Conservation (phyloP, 768 basidiomycete species). For the Ramaria sp. region DNA sequence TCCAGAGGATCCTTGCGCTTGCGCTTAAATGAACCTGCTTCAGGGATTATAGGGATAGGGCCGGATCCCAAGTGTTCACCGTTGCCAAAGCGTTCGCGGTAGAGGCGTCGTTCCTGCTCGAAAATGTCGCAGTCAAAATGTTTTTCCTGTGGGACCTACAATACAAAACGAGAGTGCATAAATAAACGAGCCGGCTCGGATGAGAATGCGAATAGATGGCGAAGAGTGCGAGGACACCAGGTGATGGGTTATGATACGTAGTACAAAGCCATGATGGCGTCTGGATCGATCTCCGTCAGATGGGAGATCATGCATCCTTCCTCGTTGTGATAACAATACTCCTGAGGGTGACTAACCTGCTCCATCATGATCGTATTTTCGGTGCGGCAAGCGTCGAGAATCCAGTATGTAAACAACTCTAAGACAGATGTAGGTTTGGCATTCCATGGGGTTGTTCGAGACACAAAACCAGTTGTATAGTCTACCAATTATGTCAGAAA, state of each 20-base stretch:
- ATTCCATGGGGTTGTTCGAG: not conserved
- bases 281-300: not conserved
- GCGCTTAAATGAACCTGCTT: not conserved
- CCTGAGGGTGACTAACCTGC: not conserved
- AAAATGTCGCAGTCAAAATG: not conserved
- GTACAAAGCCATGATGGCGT: not conserved
- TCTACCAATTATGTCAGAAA: not conserved
- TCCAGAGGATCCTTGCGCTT: not conserved
- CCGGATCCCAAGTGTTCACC: not conserved
- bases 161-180: not conserved
- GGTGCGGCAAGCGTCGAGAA: not conserved
- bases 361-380: not conserved
- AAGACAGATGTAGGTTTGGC: not conserved
- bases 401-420: conserved; percentile 7
- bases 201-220: not conserved
- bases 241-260: not conserved
- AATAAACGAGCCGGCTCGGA: not conserved
- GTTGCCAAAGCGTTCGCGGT: not conserved
- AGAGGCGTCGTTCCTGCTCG: not conserved
- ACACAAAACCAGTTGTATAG: not conserved
- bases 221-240: no score
- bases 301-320: not conserved
- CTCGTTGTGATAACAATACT: not conserved
- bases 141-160: not conserved
- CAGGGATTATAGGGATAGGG: not conserved